Evolutionary conservation across 306 rosid species (phyloP).

Genomic region (Adenanthera pavonina): DNA sequence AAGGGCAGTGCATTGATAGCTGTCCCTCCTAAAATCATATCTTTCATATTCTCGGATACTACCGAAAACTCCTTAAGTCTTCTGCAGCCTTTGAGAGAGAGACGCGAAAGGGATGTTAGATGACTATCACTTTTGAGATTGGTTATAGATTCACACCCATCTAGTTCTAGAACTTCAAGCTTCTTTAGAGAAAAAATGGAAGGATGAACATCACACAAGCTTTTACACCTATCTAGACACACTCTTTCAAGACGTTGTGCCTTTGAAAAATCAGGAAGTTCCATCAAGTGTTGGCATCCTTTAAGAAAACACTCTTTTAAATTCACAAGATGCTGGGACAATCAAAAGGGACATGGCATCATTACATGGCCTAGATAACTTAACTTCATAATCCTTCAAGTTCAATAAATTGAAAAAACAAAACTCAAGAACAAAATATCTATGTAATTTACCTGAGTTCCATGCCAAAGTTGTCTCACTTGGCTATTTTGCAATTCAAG

Average conservation of each 20-base stretch:
- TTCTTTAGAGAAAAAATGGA: background rate
- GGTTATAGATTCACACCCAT: constrained; percentile 8
- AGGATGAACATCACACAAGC: background rate
- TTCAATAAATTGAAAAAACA: too few species aligned
- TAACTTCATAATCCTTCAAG: too few species aligned
- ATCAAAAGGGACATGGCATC: background rate
- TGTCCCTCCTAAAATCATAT: background rate
- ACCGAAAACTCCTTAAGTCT: background rate
- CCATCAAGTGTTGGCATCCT: background rate
- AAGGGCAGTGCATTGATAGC: background rate
- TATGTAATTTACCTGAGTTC: constrained; percentile 21
- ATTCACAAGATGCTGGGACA: background rate
- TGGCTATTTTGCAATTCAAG: constrained; percentile 26
- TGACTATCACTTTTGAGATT: background rate
- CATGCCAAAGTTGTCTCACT: constrained; percentile 39
- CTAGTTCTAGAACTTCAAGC: background rate
- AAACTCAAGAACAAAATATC: too few species aligned
- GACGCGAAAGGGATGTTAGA: background rate
- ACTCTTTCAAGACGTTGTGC: background rate
- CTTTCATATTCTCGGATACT: background rate
- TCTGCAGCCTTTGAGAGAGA: too few species aligned
- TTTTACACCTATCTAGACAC: background rate
- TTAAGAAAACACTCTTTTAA: background rate
- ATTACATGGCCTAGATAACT: too few species aligned
- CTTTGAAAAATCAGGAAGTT: background rate